phyloP scores from a whole-genome alignment of 768 basidiomycete species.

The Auricularia auricula-judae region DNA sequence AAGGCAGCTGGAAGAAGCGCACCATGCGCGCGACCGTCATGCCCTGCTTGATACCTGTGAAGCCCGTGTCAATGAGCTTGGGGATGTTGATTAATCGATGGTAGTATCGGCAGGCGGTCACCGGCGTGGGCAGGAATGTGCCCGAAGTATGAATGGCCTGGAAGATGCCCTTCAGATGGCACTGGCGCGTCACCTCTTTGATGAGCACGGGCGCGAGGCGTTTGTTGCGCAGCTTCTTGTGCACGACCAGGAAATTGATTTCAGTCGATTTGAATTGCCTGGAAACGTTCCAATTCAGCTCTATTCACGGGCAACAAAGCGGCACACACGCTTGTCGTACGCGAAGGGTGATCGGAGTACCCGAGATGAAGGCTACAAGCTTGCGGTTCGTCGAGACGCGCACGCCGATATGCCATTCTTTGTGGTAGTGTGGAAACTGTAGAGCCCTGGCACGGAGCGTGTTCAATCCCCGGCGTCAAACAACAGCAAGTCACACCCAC shows the following conservation, averaged over 20 bases:
- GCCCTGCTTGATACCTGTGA: slow-evolving; percentile 76
- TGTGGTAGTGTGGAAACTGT: slow-evolving; percentile 83
- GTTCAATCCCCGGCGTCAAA: slow-evolving; percentile 17
- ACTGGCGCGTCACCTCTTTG: slow-evolving; percentile 92
- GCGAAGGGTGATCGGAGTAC: slow-evolving; percentile 77
- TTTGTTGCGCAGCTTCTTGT: slow-evolving; percentile 95
- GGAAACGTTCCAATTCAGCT: slow-evolving; percentile 7
- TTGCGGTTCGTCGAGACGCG: slow-evolving; percentile 85
- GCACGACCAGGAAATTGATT: slow-evolving; percentile 95
- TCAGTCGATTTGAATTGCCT: slow-evolving; percentile 70
- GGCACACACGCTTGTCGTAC: slow-evolving; percentile 67
- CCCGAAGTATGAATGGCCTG: slow-evolving; percentile 98
- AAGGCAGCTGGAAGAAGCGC: slow-evolving; percentile 56
- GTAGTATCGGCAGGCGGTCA: slow-evolving; percentile 73
- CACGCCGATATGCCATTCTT: slow-evolving; percentile 95
- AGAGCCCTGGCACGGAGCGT: slow-evolving; percentile 55
- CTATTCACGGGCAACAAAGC: neutral
- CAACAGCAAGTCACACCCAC: slow-evolving; percentile 17
- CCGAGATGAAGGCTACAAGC: slow-evolving; percentile 93
- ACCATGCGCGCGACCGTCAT: slow-evolving; percentile 91
- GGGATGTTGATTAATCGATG: slow-evolving; percentile 87
- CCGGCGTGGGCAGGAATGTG: slow-evolving; percentile 85
- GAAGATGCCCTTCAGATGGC: slow-evolving; percentile 81
- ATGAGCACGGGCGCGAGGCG: slow-evolving; percentile 92
- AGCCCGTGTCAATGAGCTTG: slow-evolving; percentile 84